Evolutionary conservation across 495 filamentous ascomycete species (phyloP).

Genomic region (Bombardia bombarda): DNA sequence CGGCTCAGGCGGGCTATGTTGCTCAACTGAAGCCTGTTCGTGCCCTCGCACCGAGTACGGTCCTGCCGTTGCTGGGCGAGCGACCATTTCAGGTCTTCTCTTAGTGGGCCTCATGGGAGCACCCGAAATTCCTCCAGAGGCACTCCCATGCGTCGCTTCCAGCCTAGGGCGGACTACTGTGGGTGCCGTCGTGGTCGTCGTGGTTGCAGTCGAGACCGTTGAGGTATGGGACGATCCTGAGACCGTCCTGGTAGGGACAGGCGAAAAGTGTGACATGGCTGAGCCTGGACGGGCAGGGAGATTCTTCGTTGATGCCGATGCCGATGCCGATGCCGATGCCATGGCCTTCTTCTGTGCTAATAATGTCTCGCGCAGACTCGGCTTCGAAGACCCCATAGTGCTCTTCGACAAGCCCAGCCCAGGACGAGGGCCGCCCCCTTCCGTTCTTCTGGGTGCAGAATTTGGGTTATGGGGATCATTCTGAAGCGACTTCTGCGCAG

Average conservation of each 20-base stretch:
- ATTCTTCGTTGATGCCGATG: no score
- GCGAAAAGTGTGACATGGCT: constrained; percentile 59
- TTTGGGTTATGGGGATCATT: constrained; percentile 78
- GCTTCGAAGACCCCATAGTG: constrained; percentile 47
- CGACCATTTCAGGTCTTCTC: constrained; percentile 39
- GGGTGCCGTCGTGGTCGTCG: constrained; percentile 21
- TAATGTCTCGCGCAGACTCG: constrained; percentile 66
- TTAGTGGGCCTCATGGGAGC: constrained; percentile 47
- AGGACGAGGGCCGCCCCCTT: constrained; percentile 38
- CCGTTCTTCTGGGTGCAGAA: constrained; percentile 44
- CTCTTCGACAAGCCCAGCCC: constrained; percentile 51
- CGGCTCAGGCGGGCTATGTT: constrained; percentile 29
- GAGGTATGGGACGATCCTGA: constrained; percentile 35
- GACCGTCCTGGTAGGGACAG: constrained; percentile 43
- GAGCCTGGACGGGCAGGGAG: constrained; percentile 65
- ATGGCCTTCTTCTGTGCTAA: constrained; percentile 69
- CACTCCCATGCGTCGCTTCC: constrained; percentile 27
- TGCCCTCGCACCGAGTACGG: constrained; percentile 48
- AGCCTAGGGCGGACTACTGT: constrained; percentile 33
- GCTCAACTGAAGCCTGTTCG: constrained; percentile 33
- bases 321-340: constrained; percentile 26
- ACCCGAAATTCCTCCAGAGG: constrained; percentile 44
- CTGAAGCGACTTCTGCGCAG: constrained; percentile 64
- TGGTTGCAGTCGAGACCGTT: constrained; percentile 29
- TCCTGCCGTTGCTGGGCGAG: constrained; percentile 48